Base-by-base conservation (phyloP, 768 basidiomycete genomes). In the Russula sp. region DNA sequence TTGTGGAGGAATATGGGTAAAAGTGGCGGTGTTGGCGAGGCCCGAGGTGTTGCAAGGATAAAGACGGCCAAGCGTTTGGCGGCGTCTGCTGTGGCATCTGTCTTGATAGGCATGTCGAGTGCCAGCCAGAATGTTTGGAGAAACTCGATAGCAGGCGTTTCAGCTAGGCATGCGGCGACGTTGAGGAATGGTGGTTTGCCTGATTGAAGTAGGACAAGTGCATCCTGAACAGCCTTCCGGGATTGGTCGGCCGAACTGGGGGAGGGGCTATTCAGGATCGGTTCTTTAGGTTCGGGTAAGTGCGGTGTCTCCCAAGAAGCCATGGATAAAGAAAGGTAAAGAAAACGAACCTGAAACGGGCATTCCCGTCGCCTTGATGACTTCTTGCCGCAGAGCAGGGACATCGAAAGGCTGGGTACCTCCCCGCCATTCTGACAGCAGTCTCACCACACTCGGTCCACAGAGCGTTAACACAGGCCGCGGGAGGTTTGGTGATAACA, bases 1-100 rank as follows among this genome's bases (percentile, higher is more conserved):
- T 83, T 76, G 71, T 89, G 84, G 65, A 90, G 71, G 73, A 92
- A 92, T 32, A 89, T 80, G 0, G 89, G 89, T 24, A 93, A 77
- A 7, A 92, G 78, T 1, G 89, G 89, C 1, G 86, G 85, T 1
- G 75, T 74, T 11, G 74, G 75, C 10, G 81, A 72, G 22, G 77
- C 75, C 26, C 83, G 83, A 48, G 89, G 89, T 65, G 79, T 83
- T 32, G 85, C 82, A 44, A 92, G 78, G 44, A 85, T 80, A 72
- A 86, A 89, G 0, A 87, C 87, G 53, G 84, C 83, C 30, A 92
- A 75, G 48, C 88, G 81, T 59, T 84, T 79, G 71, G 83, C 83
- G 20, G 78, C 79, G 63, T 90, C 89, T 49, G 82, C 77, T 63
- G 86, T 84, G 50, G 59, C 46, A 36, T 85, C 84, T 9, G 82